A percentile compares a stretch with the other conserved stretches of the same genome.
Evolutionary conservation across 2,329 filamentous ascomycete species (phyloP).

Genomic region (Pleoardoris graminearum): DNA sequence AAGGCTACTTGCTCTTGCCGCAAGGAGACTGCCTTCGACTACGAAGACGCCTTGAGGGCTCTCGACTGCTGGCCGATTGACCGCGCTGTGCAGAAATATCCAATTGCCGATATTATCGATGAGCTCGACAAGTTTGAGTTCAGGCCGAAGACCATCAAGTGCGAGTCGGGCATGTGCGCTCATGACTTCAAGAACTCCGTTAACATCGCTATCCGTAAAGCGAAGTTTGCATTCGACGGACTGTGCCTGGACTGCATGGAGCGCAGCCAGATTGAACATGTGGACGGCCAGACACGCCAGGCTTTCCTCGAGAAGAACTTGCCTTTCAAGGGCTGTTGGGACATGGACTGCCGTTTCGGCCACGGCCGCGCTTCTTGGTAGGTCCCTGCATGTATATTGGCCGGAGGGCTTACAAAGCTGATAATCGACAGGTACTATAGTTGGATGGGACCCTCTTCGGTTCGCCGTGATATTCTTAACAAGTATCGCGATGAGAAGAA

Average conservation of each 20-base stretch:
- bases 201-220: constrained; percentile 16
- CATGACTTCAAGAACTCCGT: constrained; percentile 20
- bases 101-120: constrained; percentile 16
- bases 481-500: constrained; percentile 11
- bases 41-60: constrained; percentile 15
- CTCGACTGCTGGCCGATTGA: constrained; percentile 19
- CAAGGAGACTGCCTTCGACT: constrained; percentile 23
- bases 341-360: constrained; percentile 19
- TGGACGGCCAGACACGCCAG: constrained; percentile 7
- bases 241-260: constrained; percentile 25
- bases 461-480: constrained; percentile 13
- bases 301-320: constrained; percentile 18
- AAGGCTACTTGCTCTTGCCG: constrained; percentile 17
- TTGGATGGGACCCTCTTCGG: constrained; percentile 18
- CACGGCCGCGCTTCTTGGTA: constrained; percentile 17
- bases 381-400: not conserved
- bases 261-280: constrained; percentile 14
- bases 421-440: constrained; percentile 14
- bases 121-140: constrained; percentile 19
- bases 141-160: constrained; percentile 10
- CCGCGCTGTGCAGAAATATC: constrained; percentile 9
- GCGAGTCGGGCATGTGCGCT: constrained; percentile 13
- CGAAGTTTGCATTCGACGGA: constrained; percentile 18
- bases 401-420: not conserved
- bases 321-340: constrained; percentile 18